These are phyloP conservation scores for Boletus sp. DNA, from an alignment of 768 basidiomycete genomes.

Conservation along the genomic window DNA sequence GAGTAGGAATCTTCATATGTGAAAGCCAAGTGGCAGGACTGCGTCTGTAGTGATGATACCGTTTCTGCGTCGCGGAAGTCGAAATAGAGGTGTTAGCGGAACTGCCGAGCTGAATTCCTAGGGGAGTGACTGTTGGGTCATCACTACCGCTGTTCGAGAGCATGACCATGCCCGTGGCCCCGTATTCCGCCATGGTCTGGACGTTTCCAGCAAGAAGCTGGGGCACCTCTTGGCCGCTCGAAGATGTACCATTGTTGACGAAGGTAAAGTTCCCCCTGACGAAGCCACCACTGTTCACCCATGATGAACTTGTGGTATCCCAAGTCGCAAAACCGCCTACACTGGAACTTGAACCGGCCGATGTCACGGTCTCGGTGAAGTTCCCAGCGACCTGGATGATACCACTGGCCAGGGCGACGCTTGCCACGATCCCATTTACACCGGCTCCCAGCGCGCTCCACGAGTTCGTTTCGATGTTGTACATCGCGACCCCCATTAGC, in stretches of 20 bases:
- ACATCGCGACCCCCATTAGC: conserved; percentile 63
- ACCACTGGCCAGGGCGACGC: conserved; percentile 46
- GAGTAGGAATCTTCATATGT: conserved; percentile 38
- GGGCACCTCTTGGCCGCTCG: conserved; percentile 34
- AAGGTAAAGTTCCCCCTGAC: conserved; percentile 68
- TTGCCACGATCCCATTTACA: conserved; percentile 70
- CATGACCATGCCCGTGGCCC: conserved; percentile 77
- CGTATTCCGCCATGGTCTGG: conserved; percentile 52
- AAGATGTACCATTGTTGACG: conserved; percentile 61
- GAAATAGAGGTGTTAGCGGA: conserved; percentile 33
- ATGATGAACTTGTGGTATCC: conserved; percentile 55
- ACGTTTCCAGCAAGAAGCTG: conserved; percentile 74
- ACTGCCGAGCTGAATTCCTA: conserved; percentile 53
- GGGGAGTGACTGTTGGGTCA: conserved; percentile 58
- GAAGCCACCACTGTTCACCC: conserved; percentile 77
- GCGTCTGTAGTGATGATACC: conserved; percentile 37
- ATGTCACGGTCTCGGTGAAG: conserved; percentile 53
- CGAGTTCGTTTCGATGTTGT: conserved; percentile 57
- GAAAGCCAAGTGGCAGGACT: conserved; percentile 47
- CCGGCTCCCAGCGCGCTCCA: conserved; percentile 76
- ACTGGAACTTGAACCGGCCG: conserved; percentile 33
- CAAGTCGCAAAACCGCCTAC: conserved; percentile 72
- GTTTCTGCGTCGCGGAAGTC: conserved; percentile 34
- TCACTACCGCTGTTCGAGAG: conserved; percentile 60
- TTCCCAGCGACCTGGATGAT: conserved; percentile 70